These are phyloP conservation scores for Phaffia australis DNA, from an alignment of 768 basidiomycete genomes.

Conservation along the genomic window DNA sequence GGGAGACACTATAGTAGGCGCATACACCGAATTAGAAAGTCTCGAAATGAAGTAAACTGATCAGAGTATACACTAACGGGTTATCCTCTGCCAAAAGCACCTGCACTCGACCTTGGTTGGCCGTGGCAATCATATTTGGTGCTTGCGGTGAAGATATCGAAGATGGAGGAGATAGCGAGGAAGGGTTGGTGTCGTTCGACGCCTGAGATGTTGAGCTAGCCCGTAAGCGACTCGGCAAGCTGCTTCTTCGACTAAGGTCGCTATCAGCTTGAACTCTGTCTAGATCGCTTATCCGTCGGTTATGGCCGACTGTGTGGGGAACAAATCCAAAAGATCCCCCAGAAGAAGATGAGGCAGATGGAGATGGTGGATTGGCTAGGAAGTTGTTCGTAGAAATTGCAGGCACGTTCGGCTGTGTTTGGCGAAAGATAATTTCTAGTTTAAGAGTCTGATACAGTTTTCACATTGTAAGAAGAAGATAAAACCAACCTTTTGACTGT, in stretches of 20 bases:
- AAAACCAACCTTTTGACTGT: conserved; percentile 12
- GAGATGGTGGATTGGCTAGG: conserved; percentile 22
- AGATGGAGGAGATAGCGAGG: conserved; percentile 1
- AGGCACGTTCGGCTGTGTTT: neutral
- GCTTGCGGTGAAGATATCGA: neutral
- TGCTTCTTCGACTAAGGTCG: conserved; percentile 18
- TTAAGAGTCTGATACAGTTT: neutral
- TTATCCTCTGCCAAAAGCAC: conserved; percentile 94
- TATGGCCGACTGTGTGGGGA: conserved; percentile 1
- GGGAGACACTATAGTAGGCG: conserved; percentile 50
- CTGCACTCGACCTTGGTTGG: conserved; percentile 73
- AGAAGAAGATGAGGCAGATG: conserved; percentile 23
- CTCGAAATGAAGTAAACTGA: neutral
- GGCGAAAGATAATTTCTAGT: conserved; percentile 14
- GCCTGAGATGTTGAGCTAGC: conserved; percentile 11
- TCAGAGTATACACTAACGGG: conserved; percentile 40
- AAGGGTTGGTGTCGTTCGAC: conserved; percentile 3
- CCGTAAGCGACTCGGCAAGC: conserved; percentile 19
- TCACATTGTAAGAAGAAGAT: neutral
- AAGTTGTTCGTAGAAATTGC: neutral
- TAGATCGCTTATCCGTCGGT: conserved; percentile 60
- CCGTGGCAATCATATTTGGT: conserved; percentile 43
- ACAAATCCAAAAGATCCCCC: conserved; percentile 3
- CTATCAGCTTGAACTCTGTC: conserved; percentile 52
- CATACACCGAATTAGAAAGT: neutral